Conservation (phyloP, 2,329 filamentous ascomycete species). For the Colletotrichum nymphaeae region DNA sequence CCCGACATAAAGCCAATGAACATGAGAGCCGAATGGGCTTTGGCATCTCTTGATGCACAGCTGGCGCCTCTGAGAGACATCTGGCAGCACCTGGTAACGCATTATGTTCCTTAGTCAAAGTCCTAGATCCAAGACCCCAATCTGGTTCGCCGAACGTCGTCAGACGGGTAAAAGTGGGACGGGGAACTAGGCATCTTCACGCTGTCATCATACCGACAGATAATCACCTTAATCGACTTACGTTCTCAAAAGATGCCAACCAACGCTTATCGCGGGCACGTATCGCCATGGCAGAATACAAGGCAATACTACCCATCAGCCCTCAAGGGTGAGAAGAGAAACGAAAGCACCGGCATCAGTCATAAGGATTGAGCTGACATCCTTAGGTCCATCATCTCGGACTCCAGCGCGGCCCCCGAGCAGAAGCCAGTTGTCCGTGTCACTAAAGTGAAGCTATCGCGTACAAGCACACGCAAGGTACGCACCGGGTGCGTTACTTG, state of each 20-base stretch:
- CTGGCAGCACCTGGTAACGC: not conserved
- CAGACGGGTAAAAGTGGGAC: not conserved
- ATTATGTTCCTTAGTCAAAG: too few relatives aligned
- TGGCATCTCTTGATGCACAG: not conserved
- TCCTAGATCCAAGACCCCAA: too few relatives aligned
- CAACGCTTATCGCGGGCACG: not conserved
- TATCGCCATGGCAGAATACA: not conserved
- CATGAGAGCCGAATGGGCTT: not conserved
- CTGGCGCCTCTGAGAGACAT: not conserved
- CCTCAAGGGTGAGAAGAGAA: not conserved
- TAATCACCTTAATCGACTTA: too few relatives aligned
- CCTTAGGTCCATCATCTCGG: not conserved
- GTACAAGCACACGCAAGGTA: slow-evolving; percentile 35
- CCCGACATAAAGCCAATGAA: not conserved
- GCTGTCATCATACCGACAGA: not conserved
- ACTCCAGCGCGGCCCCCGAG: not conserved
- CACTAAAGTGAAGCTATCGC: slow-evolving; percentile 28
- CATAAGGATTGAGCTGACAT: not conserved
- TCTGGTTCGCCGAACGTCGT: not conserved
- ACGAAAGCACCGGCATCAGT: not conserved
- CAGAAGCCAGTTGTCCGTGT: not conserved
- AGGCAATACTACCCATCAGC: not conserved
- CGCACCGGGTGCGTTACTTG: slow-evolving; percentile 37
- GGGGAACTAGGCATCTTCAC: not conserved
- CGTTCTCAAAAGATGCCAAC: not conserved